Evolutionary conservation across 257 asterid species (phyloP).

Genomic region (Capsicum baccatum): DNA sequence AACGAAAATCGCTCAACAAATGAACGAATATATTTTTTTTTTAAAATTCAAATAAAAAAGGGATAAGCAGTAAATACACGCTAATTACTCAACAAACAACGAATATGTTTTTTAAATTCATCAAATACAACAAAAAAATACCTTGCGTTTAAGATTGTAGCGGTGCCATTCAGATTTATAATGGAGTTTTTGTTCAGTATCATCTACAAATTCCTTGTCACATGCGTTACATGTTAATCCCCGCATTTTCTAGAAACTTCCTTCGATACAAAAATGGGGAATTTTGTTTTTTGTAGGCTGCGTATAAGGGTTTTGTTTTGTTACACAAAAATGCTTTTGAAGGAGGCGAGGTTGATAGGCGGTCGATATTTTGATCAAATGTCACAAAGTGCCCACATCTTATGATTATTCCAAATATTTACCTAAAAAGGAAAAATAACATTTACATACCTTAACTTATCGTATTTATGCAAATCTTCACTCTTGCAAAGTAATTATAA

Average conservation of each 20-base stretch:
- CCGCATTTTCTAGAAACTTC: slow-evolving; percentile 42
- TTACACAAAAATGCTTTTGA: background rate
- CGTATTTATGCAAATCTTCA: no score
- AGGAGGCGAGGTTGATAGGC: background rate
- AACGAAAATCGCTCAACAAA: no score
- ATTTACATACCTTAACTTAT: no score
- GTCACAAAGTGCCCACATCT: background rate
- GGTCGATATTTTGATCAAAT: background rate
- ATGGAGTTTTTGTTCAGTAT: slow-evolving; percentile 77
- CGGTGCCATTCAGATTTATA: slow-evolving; percentile 99
- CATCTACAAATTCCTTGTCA: slow-evolving; percentile 72
- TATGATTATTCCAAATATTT: background rate
- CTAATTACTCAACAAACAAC: background rate
- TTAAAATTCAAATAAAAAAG: no score
- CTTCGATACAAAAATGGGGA: background rate
- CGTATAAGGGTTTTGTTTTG: slow-evolving; percentile 17
- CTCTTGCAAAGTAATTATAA: no score
- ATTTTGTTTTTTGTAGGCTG: background rate
- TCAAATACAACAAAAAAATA: slow-evolving; percentile 21
- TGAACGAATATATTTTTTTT: no score
- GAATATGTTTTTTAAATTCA: background rate
- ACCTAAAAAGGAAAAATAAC: background rate
- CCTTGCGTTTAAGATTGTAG: slow-evolving; percentile 98
- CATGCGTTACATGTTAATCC: slow-evolving; percentile 85
- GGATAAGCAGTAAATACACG: no score